Evolutionary conservation across 164 flowering plant genomes (phyloP).

Genomic region (Stephania yunnanensis): DNA sequence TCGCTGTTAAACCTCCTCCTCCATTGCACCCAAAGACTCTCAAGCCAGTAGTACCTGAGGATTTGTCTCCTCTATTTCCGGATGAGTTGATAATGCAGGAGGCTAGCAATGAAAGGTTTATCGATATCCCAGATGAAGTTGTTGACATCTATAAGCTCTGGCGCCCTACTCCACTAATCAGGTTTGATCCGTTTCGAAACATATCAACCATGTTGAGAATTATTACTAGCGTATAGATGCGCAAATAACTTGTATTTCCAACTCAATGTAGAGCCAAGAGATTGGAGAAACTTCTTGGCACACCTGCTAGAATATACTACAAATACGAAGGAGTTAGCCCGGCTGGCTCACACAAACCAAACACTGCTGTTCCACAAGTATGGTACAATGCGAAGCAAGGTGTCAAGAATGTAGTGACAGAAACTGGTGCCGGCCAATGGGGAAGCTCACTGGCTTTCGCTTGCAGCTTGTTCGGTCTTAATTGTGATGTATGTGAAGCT

Average conservation of each 20-base stretch:
- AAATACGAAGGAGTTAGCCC: conserved; percentile 98
- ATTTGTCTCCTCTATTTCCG: conserved; percentile 76
- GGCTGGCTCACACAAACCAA: conserved; percentile 96
- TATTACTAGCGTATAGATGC: background rate
- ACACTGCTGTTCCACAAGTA: conserved; percentile 91
- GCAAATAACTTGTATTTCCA: conserved; percentile 7
- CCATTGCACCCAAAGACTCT: conserved; percentile 65
- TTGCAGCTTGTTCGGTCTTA: conserved; percentile 63
- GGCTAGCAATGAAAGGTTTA: conserved; percentile 51
- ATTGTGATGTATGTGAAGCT: conserved; percentile 54
- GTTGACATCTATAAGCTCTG: conserved; percentile 76
- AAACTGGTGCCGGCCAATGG: conserved; percentile 99
- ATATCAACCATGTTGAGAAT: background rate
- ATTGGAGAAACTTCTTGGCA: conserved; percentile 81
- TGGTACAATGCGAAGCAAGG: conserved; percentile 87
- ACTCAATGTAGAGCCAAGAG: conserved; percentile 71
- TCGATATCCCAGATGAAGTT: conserved; percentile 85
- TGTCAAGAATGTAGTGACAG: conserved; percentile 80
- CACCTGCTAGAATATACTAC: conserved; percentile 93
- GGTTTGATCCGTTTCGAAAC: conserved; percentile 30
- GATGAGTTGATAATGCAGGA: conserved; percentile 85
- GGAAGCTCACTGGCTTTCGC: conserved; percentile 91
- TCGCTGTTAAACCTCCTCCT: conserved; percentile 85
- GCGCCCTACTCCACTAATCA: conserved; percentile 95
- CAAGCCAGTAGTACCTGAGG: conserved; percentile 61